Conservation (phyloP, 2,329 filamentous ascomycete genomes). For the Grosmannia clavigera region DNA sequence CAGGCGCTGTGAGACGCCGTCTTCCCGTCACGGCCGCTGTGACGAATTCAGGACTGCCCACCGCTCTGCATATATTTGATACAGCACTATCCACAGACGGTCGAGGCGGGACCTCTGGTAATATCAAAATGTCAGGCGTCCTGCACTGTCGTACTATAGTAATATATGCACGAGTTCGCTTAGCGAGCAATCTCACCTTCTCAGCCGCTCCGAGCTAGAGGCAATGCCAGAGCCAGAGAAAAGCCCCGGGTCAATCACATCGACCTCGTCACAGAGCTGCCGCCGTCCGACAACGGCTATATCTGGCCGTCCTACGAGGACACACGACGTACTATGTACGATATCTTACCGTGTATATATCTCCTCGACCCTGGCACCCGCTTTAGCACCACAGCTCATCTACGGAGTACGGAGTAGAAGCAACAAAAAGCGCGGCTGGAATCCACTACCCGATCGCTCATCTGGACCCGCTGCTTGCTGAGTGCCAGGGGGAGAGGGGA, state of each 20-base stretch:
- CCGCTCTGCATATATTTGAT: background rate
- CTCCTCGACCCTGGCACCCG: background rate
- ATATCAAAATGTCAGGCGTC: background rate
- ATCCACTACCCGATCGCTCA: constrained; percentile 1
- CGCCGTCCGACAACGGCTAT: background rate
- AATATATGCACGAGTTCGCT: background rate
- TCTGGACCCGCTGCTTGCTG: background rate
- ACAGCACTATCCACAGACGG: background rate
- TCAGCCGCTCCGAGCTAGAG: background rate
- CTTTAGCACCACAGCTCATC: background rate
- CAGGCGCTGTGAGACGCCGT: background rate
- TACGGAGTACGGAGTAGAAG: background rate
- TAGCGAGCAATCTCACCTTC: background rate
- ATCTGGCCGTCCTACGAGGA: too few species aligned
- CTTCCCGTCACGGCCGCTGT: background rate
- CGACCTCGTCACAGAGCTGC: background rate
- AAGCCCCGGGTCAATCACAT: background rate
- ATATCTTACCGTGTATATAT: background rate
- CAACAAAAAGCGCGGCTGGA: background rate
- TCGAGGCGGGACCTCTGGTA: background rate
- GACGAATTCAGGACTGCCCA: background rate
- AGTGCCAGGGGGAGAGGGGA: background rate
- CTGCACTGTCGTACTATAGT: background rate
- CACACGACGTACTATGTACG: too few species aligned
- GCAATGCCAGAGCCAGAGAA: background rate